Percentiles rank a stretch among this genome's conserved stretches.
These are phyloP conservation scores for Vicia faba DNA, from an alignment of 306 rosid species.

Conservation along the genomic window DNA sequence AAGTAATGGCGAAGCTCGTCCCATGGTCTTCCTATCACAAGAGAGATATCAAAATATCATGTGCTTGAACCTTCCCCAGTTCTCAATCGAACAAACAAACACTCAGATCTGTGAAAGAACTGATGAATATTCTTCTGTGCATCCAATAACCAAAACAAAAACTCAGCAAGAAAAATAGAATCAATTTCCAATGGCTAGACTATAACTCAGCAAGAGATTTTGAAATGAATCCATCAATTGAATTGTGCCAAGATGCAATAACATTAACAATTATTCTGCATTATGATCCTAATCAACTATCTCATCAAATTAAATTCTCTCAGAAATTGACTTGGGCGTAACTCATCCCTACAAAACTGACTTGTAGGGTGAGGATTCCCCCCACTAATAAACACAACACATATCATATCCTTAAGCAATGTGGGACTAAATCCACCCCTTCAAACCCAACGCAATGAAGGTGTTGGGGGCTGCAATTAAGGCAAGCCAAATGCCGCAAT, in stretches of 20 bases:
- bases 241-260: conserved; percentile 1
- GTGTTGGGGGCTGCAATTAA: too few relatives aligned
- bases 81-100: conserved; percentile 36
- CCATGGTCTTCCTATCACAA: conserved; percentile 62
- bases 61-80: conserved; percentile 39
- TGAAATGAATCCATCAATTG: conserved; percentile 8
- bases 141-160: conserved; percentile 36
- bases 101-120: conserved; percentile 38
- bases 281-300: conserved; percentile 28
- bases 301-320: conserved; percentile 10
- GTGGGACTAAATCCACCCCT: too few relatives aligned
- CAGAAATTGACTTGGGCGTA: too few relatives aligned
- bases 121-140: conserved; percentile 21
- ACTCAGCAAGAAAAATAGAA: neutral
- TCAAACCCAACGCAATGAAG: too few relatives aligned
- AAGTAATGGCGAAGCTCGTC: conserved; percentile 65
- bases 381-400: too few relatives aligned
- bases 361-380: too few relatives aligned
- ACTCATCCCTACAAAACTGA: too few relatives aligned
- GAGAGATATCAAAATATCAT: conserved; percentile 42
- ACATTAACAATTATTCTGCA: neutral
- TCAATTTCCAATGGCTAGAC: neutral
- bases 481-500: too few relatives aligned
- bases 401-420: too few relatives aligned
- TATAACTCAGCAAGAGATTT: conserved; percentile 4